phyloP scores from a whole-genome alignment of 2,329 filamentous ascomycete species.

The Sphaerulina musiva region DNA sequence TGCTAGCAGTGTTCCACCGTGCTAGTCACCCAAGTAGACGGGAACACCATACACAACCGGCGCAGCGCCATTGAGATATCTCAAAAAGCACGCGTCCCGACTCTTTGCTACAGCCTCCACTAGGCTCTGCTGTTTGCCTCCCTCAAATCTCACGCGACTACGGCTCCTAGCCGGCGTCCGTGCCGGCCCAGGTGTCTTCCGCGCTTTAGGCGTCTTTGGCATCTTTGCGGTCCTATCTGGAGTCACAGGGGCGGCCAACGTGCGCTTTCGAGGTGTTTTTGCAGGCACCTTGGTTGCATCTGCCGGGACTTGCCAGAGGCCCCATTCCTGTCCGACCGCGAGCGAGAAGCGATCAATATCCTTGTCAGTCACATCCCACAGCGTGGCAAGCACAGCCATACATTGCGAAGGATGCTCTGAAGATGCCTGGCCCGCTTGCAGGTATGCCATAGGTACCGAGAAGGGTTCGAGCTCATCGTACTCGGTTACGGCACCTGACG shows the following conservation, averaged over 20 bases:
- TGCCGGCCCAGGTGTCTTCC: slow-evolving; percentile 28
- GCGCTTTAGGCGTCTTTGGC: slow-evolving; percentile 32
- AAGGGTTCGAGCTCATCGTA: slow-evolving; percentile 85
- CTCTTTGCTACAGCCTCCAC: slow-evolving; percentile 76
- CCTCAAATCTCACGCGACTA: slow-evolving; percentile 20
- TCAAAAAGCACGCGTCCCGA: slow-evolving; percentile 72
- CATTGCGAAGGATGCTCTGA: slow-evolving; percentile 22
- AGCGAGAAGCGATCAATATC: slow-evolving; percentile 92
- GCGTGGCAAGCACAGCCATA: slow-evolving; percentile 76
- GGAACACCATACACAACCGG: slow-evolving; percentile 94
- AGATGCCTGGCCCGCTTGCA: slow-evolving; percentile 60
- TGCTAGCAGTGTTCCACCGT: neutral
- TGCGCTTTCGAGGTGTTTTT: slow-evolving; percentile 29
- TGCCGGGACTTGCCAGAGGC: slow-evolving; percentile 48
- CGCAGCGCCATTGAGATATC: slow-evolving; percentile 87
- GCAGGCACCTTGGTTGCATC: slow-evolving; percentile 18
- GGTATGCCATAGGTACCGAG: slow-evolving; percentile 84
- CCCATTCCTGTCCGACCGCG: slow-evolving; percentile 77
- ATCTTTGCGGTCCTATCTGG: slow-evolving; percentile 30
- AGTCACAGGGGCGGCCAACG: slow-evolving; percentile 23
- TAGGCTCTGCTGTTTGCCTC: slow-evolving; percentile 44
- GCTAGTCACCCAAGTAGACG: slow-evolving; percentile 59
- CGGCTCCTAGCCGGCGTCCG: slow-evolving; percentile 28
- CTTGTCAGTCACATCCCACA: slow-evolving; percentile 97
- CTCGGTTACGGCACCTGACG: slow-evolving; percentile 71